Evolutionary conservation across 2,329 filamentous ascomycete genomes (phyloP).

Genomic region (Paramyrothecium sp.): DNA sequence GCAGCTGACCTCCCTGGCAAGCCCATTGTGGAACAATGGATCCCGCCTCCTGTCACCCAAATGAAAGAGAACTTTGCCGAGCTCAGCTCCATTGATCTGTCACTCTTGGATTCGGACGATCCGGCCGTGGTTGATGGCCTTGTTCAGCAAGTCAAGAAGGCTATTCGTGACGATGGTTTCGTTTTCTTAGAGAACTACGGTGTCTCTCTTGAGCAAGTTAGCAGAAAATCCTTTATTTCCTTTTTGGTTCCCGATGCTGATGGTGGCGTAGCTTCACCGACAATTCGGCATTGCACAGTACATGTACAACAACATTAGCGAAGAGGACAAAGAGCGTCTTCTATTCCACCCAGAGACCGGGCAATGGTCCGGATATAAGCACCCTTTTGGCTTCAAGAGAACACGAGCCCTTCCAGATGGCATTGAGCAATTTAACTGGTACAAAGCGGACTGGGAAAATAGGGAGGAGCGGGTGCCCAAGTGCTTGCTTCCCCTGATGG

Average conservation of each 20-base stretch:
- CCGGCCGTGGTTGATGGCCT: slow-evolving; percentile 39
- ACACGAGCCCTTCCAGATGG: slow-evolving; percentile 39
- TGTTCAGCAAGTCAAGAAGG: slow-evolving; percentile 38
- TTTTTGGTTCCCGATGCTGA: background rate
- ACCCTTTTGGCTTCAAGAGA: slow-evolving; percentile 42
- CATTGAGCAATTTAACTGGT: slow-evolving; percentile 56
- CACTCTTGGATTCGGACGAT: slow-evolving; percentile 39
- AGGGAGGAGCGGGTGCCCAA: slow-evolving; percentile 37
- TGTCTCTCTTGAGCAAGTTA: slow-evolving; percentile 38
- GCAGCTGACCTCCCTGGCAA: slow-evolving; percentile 34
- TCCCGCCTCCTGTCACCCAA: slow-evolving; percentile 42
- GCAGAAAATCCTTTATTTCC: background rate
- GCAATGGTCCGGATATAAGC: slow-evolving; percentile 50
- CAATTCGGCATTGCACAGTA: slow-evolving; percentile 47
- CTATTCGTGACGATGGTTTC: slow-evolving; percentile 42
- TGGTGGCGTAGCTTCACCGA: slow-evolving; percentile 39
- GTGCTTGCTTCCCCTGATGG: slow-evolving; percentile 36
- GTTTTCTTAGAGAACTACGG: slow-evolving; percentile 50
- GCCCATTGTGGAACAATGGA: slow-evolving; percentile 39
- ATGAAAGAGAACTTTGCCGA: slow-evolving; percentile 41
- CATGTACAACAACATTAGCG: slow-evolving; percentile 45
- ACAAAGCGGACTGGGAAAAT: slow-evolving; percentile 43
- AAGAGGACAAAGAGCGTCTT: slow-evolving; percentile 46
- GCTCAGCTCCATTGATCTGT: slow-evolving; percentile 40
- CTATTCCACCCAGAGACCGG: slow-evolving; percentile 36